phyloP scores from a whole-genome alignment of 345 rosid genomes.

The Sonneratia caseolaris region DNA sequence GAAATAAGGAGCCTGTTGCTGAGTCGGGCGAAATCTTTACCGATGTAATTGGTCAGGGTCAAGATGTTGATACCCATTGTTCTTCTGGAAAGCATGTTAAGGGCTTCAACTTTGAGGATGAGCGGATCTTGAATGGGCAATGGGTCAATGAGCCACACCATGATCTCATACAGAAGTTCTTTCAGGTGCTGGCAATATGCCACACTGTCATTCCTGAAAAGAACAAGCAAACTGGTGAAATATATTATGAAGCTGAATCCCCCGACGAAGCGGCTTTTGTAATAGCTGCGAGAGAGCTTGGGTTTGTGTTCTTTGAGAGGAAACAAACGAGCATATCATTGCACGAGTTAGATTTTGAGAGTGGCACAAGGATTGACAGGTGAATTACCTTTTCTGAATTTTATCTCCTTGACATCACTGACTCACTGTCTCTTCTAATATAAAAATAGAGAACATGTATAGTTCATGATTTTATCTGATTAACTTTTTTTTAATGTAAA shows the following conservation, averaged over 20 bases:
- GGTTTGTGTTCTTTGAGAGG: constrained; percentile 61
- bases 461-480: too few relatives aligned
- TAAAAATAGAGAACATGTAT: neutral
- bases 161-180: constrained; percentile 42
- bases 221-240: constrained; percentile 26
- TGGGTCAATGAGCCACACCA: constrained; percentile 53
- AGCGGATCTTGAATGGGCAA: constrained; percentile 53
- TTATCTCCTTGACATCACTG: neutral
- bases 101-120: constrained; percentile 83
- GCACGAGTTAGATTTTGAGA: constrained; percentile 41
- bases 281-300: constrained; percentile 69
- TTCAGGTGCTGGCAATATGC: constrained; percentile 60
- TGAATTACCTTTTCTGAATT: constrained; percentile 16
- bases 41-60: constrained; percentile 7
- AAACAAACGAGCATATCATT: constrained; percentile 47
- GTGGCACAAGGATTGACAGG: constrained; percentile 34
- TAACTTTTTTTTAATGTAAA: too few relatives aligned
- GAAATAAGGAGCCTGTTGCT: constrained; percentile 1
- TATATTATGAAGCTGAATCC: constrained; percentile 80
- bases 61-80: constrained; percentile 1
- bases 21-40: constrained; percentile 23
- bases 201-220: constrained; percentile 71
- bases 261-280: constrained; percentile 88
- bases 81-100: constrained; percentile 28
- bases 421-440: constrained; percentile 1